Conservation (phyloP, 2,329 filamentous ascomycete species). For the Diaporthe citriasiana region DNA sequence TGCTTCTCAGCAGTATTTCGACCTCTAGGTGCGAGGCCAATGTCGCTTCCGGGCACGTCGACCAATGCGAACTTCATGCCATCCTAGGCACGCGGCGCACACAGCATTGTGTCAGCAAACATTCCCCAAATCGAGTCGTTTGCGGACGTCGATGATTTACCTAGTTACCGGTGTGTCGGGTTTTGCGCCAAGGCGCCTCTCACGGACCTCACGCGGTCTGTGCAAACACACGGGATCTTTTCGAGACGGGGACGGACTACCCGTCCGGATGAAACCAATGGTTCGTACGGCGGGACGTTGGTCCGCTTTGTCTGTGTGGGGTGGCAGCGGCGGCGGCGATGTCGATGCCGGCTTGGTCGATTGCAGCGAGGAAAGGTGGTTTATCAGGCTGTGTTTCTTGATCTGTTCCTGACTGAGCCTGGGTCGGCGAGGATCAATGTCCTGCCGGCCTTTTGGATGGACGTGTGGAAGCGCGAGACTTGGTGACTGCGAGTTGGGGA, state of each 20-base stretch:
- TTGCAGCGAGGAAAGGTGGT: not conserved
- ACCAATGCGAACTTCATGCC: not conserved
- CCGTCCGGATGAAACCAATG: constrained; percentile 7
- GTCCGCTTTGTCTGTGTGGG: not conserved
- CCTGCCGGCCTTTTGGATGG: not conserved
- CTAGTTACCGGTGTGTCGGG: constrained; percentile 5
- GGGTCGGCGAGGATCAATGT: not conserved
- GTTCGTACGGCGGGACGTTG: not conserved
- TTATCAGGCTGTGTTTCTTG: not conserved
- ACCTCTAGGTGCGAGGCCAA: not conserved
- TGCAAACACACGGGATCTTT: constrained; percentile 11
- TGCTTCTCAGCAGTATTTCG: not conserved
- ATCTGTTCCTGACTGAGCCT: not conserved
- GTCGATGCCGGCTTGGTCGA: not conserved
- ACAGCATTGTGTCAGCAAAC: not conserved
- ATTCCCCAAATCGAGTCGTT: not conserved
- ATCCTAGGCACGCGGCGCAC: not conserved
- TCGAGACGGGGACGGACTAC: not conserved
- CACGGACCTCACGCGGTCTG: not conserved
- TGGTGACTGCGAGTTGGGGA: not conserved
- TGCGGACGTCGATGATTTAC: not conserved
- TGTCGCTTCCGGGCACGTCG: not conserved
- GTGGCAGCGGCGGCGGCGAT: not conserved
- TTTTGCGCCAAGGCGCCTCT: not conserved
- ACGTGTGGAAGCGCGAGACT: not conserved